Evolutionary conservation across 2,329 filamentous ascomycete species (phyloP).

Genomic region (Meredithiella fracta): DNA sequence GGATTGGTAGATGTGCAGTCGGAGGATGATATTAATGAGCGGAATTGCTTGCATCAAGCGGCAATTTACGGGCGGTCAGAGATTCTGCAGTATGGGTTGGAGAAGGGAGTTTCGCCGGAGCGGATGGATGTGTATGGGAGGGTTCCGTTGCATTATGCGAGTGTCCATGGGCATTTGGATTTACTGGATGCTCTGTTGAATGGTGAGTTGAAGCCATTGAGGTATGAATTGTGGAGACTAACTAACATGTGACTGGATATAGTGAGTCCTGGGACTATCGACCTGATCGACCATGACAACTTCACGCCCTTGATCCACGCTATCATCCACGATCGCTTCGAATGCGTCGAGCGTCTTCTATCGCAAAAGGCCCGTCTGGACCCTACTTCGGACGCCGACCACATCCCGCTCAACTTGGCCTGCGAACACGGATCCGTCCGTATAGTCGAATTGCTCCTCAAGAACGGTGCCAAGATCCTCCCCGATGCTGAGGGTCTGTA

Average conservation of each 20-base stretch:
- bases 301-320: conserved; percentile 92
- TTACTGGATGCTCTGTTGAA: conserved; percentile 62
- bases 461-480: conserved; percentile 65
- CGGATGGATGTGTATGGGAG: conserved; percentile 85
- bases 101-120: conserved; percentile 56
- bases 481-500: conserved; percentile 91
- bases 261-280: conserved; percentile 59
- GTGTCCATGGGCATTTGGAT: conserved; percentile 77
- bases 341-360: conserved; percentile 66
- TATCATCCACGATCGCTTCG: conserved; percentile 72
- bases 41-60: conserved; percentile 93
- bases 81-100: conserved; percentile 61
- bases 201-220: conserved; percentile 26
- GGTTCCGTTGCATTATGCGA: conserved; percentile 87
- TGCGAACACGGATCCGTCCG: conserved; percentile 81
- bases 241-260: conserved; percentile 1
- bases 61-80: conserved; percentile 77
- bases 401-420: conserved; percentile 84
- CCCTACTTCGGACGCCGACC: conserved; percentile 70
- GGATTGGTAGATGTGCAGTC: conserved; percentile 76
- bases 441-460: conserved; percentile 71
- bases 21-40: conserved; percentile 93
- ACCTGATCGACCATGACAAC: conserved; percentile 88
- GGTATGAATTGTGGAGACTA: conserved; percentile 13
- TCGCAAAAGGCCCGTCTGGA: conserved; percentile 68